phyloP scores from a whole-genome alignment of 2,329 filamentous ascomycete genomes.

The Hypoxylon sp. region DNA sequence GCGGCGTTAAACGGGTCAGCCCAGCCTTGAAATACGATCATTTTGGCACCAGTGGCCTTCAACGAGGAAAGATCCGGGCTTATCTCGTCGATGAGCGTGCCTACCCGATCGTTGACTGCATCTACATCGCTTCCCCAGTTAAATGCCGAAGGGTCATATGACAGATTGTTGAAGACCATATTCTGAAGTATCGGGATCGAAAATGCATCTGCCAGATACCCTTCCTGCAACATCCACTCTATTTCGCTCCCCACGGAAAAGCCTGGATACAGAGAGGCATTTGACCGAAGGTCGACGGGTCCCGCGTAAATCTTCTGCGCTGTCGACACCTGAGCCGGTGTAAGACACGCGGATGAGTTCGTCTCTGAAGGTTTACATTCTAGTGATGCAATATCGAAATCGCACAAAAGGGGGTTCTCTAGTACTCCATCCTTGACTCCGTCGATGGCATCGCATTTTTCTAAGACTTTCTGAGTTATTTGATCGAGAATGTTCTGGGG shows the following conservation, averaged over 20 bases:
- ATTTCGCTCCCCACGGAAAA: slow-evolving; percentile 58
- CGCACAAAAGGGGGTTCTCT: slow-evolving; percentile 57
- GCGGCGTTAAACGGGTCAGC: slow-evolving; percentile 56
- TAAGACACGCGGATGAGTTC: slow-evolving; percentile 51
- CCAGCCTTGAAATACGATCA: slow-evolving; percentile 59
- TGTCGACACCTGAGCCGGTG: slow-evolving; percentile 51
- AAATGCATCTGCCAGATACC: slow-evolving; percentile 54
- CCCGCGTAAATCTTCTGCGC: slow-evolving; percentile 53
- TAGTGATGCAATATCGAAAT: slow-evolving; percentile 55
- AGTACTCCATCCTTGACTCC: slow-evolving; percentile 57
- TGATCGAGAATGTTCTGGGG: slow-evolving; percentile 53
- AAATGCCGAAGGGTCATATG: slow-evolving; percentile 55
- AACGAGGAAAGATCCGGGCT: slow-evolving; percentile 47
- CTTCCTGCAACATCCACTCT: slow-evolving; percentile 57
- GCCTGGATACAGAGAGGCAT: slow-evolving; percentile 56
- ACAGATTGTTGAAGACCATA: slow-evolving; percentile 57
- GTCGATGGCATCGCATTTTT: slow-evolving; percentile 58
- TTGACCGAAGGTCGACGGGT: slow-evolving; percentile 32
- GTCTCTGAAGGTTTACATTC: slow-evolving; percentile 47
- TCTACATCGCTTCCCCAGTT: slow-evolving; percentile 57
- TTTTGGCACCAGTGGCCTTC: slow-evolving; percentile 54
- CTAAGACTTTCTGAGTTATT: slow-evolving; percentile 54
- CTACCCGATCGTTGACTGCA: slow-evolving; percentile 53
- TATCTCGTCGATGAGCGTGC: slow-evolving; percentile 57
- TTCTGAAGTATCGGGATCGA: slow-evolving; percentile 60